Evolutionary conservation across 2,329 filamentous ascomycete species (phyloP).

Genomic region (Penicillium sp.): DNA sequence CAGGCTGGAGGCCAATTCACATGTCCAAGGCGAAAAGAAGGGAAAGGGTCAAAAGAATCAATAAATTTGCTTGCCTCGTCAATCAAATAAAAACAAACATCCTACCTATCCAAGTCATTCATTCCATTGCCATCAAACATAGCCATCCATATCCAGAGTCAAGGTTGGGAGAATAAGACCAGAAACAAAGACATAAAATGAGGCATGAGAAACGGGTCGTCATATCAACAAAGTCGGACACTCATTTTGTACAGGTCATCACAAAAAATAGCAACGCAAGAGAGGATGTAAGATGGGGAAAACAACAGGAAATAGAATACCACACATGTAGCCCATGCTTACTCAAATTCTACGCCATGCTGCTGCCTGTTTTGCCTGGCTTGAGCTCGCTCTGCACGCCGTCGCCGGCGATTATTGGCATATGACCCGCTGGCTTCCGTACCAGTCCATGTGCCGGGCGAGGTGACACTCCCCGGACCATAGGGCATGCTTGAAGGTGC

Average conservation of each 20-base stretch:
- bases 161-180: conserved; percentile 1
- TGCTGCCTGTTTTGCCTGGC: conserved; percentile 49
- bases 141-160: neutral
- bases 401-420: conserved; percentile 55
- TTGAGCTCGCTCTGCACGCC: conserved; percentile 56
- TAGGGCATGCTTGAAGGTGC: conserved; percentile 45
- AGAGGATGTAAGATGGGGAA: conserved; percentile 2
- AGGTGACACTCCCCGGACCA: conserved; percentile 44
- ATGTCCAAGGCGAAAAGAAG: neutral
- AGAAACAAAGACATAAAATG: conserved; percentile 4
- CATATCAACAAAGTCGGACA: conserved; percentile 18
- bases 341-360: conserved; percentile 54
- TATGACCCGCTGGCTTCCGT: conserved; percentile 54
- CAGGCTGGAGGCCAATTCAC: neutral
- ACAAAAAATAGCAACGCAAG: neutral
- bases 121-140: conserved; percentile 6
- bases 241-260: conserved; percentile 25
- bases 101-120: conserved; percentile 8
- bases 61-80: conserved; percentile 19
- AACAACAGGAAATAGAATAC: neutral
- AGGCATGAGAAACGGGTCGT: conserved; percentile 13
- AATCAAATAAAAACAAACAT: conserved; percentile 8
- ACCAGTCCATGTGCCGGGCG: conserved; percentile 48
- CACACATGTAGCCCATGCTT: conserved; percentile 12
- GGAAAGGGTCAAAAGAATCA: neutral